Evolutionary conservation across 2,329 filamentous ascomycete species (phyloP).

Genomic region (Penicillium crustosum): DNA sequence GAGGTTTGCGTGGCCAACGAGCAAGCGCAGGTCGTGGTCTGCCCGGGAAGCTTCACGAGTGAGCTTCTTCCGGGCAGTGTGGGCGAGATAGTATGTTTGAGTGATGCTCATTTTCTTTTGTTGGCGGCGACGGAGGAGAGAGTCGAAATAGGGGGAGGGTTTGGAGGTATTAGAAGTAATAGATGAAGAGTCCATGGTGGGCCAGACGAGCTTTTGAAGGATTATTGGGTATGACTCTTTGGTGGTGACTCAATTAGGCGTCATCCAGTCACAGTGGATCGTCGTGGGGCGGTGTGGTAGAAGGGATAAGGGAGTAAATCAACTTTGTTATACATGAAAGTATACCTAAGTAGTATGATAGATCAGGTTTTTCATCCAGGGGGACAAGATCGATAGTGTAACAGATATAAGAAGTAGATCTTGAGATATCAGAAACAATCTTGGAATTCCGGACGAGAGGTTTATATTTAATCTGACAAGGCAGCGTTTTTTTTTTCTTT

Average conservation of each 20-base stretch:
- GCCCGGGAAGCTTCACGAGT: constrained; percentile 83
- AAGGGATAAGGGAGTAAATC: constrained; percentile 1
- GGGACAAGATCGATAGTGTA: constrained; percentile 3
- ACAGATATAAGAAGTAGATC: not conserved
- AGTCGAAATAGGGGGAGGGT: constrained; percentile 42
- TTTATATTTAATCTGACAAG: constrained; percentile 11
- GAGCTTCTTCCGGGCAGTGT: constrained; percentile 95
- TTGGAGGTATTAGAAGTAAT: constrained; percentile 26
- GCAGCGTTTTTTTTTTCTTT: not conserved
- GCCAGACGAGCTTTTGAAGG: constrained; percentile 28
- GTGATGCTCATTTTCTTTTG: constrained; percentile 95
- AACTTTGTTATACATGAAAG: not conserved
- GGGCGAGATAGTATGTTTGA: constrained; percentile 97
- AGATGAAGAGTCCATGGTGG: constrained; percentile 28
- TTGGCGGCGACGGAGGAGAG: constrained; percentile 42
- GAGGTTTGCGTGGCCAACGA: constrained; percentile 97
- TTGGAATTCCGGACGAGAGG: not conserved
- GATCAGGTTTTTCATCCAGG: not conserved
- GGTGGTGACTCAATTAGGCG: constrained; percentile 33
- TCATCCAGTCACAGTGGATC: constrained; percentile 29
- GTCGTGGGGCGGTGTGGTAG: constrained; percentile 29
- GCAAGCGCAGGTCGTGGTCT: constrained; percentile 90
- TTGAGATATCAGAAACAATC: not conserved
- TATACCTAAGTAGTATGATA: not conserved
- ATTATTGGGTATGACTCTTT: constrained; percentile 31